Evolutionary conservation across 345 rosid species (phyloP), one percentile per base, ranked within the genome.

Genomic region (Arabis alpina): DNA sequence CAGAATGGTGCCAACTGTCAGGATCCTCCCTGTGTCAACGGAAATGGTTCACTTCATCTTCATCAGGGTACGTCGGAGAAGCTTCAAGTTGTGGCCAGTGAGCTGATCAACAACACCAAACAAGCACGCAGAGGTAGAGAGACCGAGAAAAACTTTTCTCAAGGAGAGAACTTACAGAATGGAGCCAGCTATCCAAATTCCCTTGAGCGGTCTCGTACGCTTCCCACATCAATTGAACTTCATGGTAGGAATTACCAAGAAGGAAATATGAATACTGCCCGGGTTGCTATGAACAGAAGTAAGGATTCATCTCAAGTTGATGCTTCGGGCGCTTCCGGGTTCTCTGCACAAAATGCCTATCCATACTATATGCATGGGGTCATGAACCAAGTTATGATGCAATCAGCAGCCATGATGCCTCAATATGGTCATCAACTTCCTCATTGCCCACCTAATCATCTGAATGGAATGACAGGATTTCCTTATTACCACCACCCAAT

Each of bases 351-450:
- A 54, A 78, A 75, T 78, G 56, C 77, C 6, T 88, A 87, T 75
- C 91, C 91, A 30, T 88, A 80, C 80, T 89, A 80, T 64, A 81
- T 91, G 89, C 73, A 92, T 2, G 95, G 97, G 51, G 91, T 76
- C 48, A 52, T 87, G 70, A 86, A 87, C 83, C 96, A 89, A 82
- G 90, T 84, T 58, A 77, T 83, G 79, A 76, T 86, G 83, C 87
- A 86, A 5, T 79, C 96, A 59, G 80, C 96, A 28, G 73, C 82
- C 44, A 78, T 90, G 77, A 55, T 83, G 25, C 76, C 96, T 68
- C 93, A 82, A 12, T 88, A 85, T 76, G 86, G 84, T 87, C 92
- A 86, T 73, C 84, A 83, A 69, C 76, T 78, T 77, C 83, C 76
- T 15, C 92, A 86, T 42, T 85, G 82, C 63, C 72, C 84, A 16